phyloP scores from a whole-genome alignment of 495 filamentous ascomycete species.

The Penicillium longicatenatum region DNA sequence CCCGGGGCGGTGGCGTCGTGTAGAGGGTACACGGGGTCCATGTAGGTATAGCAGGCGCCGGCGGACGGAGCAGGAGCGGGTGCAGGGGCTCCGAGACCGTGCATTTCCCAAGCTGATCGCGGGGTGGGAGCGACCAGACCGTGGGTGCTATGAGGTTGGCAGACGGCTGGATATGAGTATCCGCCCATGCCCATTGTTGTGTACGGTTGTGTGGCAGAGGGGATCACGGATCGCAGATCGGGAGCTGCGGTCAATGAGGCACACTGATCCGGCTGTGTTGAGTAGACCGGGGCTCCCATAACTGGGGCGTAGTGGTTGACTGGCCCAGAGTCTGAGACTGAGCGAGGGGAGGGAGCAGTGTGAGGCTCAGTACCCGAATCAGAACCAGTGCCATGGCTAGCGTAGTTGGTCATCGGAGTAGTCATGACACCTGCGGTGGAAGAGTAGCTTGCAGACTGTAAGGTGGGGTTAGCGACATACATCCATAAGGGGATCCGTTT shows the following conservation, averaged over 20 bases:
- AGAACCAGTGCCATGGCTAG: constrained; percentile 42
- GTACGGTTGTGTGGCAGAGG: constrained; percentile 37
- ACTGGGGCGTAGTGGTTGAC: constrained; percentile 34
- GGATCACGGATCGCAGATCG: constrained; percentile 37
- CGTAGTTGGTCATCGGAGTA: constrained; percentile 41
- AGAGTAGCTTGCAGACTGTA: constrained; percentile 54
- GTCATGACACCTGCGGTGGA: constrained; percentile 50
- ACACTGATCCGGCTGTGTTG: constrained; percentile 27
- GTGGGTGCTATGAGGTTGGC: constrained; percentile 35
- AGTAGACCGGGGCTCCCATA: constrained; percentile 32
- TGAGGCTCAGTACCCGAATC: constrained; percentile 45
- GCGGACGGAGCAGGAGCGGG: constrained; percentile 23
- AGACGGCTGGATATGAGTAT: constrained; percentile 41
- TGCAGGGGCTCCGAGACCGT: constrained; percentile 23
- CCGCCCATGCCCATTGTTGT: constrained; percentile 26
- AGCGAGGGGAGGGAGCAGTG: constrained; percentile 46
- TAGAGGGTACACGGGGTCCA: constrained; percentile 42
- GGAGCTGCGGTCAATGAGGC: constrained; percentile 26
- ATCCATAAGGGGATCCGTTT: background rate
- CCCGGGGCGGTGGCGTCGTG: constrained; percentile 28
- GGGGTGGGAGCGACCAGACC: constrained; percentile 26
- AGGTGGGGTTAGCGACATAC: constrained; percentile 10
- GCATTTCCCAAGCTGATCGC: constrained; percentile 40
- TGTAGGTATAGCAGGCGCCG: constrained; percentile 35
- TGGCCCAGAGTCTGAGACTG: constrained; percentile 40